Evolutionary conservation across 306 rosid species (phyloP), one percentile per base, ranked within the genome.

Genomic region (Sophora flavescens): DNA sequence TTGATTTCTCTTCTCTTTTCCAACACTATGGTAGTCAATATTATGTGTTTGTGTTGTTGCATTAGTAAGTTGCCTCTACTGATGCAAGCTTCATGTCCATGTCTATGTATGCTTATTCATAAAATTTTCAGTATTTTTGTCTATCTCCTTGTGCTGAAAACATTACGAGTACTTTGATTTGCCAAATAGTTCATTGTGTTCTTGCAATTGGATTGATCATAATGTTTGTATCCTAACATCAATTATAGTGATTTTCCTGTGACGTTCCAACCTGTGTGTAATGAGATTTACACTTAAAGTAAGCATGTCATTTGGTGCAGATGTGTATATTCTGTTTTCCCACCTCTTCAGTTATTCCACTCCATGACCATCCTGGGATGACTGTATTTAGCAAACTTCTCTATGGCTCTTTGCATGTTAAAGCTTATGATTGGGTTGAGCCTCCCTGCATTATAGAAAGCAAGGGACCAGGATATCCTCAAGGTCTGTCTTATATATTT

Each of bases 351-450:
- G 88, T 86, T 79, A 90, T 95, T 82, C 97, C 97, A 47, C 97
- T 95, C 16, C 98, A 95, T 61, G 98, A 90, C 83, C 98, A 92
- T 82, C 98, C 98, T n/a, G 89, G 86, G 83, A 95, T 95, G 98
- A 92, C 96, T 68, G 97, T 95, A 76, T 90, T 89, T 74, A 95
- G 97, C 89, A 95, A 95, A 89, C 77, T 92, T 87, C 92, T 95
- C 22, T 95, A 89, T 70, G 98, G 98, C 70, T 94, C 97, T 81
- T 80, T 94, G 88, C 96, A 90, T 75, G 96, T 94, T 76, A 94
- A 91, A 91, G 96, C 93, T 77, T 94, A 94, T 81, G 96, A 94
- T 67, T 94, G 98, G 98, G 92, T 94, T 39, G 98, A 92, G 79
- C 96, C 97, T 75, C 87, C 96, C 72, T 73, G 75, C 85, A 72